Conservation (phyloP, 2,329 filamentous ascomycete genomes). For the Fusarium veterinarium region DNA sequence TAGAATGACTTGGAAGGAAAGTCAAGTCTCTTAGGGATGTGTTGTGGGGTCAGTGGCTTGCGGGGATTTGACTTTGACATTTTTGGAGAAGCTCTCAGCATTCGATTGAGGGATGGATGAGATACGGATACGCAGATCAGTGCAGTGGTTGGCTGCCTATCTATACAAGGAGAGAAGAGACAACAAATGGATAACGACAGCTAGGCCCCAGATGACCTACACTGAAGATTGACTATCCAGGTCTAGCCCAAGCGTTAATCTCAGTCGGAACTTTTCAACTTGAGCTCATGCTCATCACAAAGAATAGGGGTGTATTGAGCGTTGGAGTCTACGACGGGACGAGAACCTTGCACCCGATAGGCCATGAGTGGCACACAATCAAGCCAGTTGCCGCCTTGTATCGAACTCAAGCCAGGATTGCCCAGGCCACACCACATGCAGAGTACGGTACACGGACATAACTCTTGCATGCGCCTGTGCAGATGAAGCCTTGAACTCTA, state of each 20-base stretch:
- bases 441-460: slow-evolving; percentile 1
- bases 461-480: slow-evolving; percentile 11
- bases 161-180: slow-evolving; percentile 27
- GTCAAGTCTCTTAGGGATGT: slow-evolving; percentile 9
- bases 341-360: slow-evolving; percentile 34
- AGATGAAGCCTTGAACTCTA: slow-evolving; percentile 16
- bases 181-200: slow-evolving; percentile 23
- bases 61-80: slow-evolving; percentile 21
- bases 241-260: slow-evolving; percentile 36
- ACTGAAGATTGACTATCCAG: slow-evolving; percentile 25
- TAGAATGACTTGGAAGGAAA: slow-evolving; percentile 30
- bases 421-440: slow-evolving; percentile 17
- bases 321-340: slow-evolving; percentile 19
- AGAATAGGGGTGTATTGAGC: slow-evolving; percentile 28
- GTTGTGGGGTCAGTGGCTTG: slow-evolving; percentile 35
- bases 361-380: slow-evolving; percentile 39
- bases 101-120: background rate
- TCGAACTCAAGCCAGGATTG: slow-evolving; percentile 29
- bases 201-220: slow-evolving; percentile 9
- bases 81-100: slow-evolving; percentile 23
- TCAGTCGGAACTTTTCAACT: slow-evolving; percentile 27
- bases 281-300: background rate
- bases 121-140: slow-evolving; percentile 28
- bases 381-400: slow-evolving; percentile 34
- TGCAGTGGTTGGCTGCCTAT: background rate